Conservation (phyloP, 2,329 filamentous ascomycete genomes). For the Fonsecaea erecta region DNA sequence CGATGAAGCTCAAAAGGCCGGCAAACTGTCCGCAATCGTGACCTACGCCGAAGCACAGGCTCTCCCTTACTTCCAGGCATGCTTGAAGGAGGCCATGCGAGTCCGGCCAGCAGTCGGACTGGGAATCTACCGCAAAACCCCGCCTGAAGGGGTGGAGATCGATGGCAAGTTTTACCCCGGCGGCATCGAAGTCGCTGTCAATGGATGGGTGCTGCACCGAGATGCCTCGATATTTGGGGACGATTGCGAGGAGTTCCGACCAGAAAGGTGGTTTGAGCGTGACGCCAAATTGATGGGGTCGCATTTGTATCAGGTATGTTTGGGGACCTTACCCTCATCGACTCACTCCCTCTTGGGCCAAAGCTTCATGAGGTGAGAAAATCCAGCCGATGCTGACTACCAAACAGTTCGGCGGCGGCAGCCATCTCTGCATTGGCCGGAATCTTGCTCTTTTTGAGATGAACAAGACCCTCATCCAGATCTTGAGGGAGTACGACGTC, state of each 20-base stretch:
- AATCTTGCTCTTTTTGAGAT: constrained; percentile 63
- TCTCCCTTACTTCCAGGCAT: constrained; percentile 35
- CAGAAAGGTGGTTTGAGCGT: constrained; percentile 53
- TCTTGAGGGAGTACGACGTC: constrained; percentile 60
- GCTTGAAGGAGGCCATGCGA: constrained; percentile 37
- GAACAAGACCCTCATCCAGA: constrained; percentile 62
- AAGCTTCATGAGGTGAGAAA: not conserved
- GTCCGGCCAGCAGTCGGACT: constrained; percentile 39
- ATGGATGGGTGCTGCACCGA: constrained; percentile 50
- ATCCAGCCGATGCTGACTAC: not conserved
- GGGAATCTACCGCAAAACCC: constrained; percentile 39
- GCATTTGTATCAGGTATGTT: constrained; percentile 58
- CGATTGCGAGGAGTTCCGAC: constrained; percentile 48
- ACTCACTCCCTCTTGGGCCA: not conserved
- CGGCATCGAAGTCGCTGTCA: constrained; percentile 34
- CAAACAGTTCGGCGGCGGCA: constrained; percentile 56
- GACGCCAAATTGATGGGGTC: constrained; percentile 56
- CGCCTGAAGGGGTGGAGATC: constrained; percentile 34
- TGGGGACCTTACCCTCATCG: not conserved
- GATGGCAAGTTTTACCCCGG: constrained; percentile 33
- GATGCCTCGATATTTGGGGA: constrained; percentile 48
- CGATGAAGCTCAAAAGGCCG: constrained; percentile 26
- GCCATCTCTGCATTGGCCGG: constrained; percentile 61
- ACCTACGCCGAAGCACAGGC: constrained; percentile 35
- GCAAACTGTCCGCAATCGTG: constrained; percentile 32